Conservation (phyloP, 495 filamentous ascomycete genomes). For the Talaromyces thailandensis region DNA sequence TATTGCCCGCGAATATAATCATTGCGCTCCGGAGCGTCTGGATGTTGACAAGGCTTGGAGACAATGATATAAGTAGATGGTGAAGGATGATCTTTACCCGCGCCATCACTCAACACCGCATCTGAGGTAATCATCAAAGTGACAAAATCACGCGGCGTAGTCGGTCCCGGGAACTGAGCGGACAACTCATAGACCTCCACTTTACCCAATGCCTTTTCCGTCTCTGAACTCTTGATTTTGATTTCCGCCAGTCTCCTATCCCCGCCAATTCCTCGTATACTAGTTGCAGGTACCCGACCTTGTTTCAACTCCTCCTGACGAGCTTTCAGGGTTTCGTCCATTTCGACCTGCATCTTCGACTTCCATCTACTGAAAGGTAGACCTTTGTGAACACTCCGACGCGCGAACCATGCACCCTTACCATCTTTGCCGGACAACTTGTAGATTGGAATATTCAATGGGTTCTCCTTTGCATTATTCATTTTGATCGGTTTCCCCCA, state of each 20-base stretch:
- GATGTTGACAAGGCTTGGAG: conserved; percentile 73
- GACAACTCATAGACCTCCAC: conserved; percentile 68
- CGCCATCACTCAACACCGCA: conserved; percentile 14
- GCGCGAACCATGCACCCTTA: conserved; percentile 81
- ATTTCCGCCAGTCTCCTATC: conserved; percentile 59
- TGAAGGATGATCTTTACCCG: conserved; percentile 1
- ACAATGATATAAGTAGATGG: conserved; percentile 67
- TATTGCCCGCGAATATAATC: conserved; percentile 79
- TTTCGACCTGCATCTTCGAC: conserved; percentile 36
- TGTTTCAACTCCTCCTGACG: conserved; percentile 46
- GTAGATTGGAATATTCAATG: conserved; percentile 66
- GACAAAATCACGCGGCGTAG: conserved; percentile 81
- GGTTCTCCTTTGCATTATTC: conserved; percentile 56
- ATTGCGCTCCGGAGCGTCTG: conserved; percentile 53
- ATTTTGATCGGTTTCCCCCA: conserved; percentile 83
- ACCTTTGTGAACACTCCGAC: conserved; percentile 73
- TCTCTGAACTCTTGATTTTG: conserved; percentile 32
- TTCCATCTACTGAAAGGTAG: conserved; percentile 62
- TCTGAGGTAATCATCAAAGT: conserved; percentile 56
- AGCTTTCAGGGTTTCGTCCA: conserved; percentile 46
- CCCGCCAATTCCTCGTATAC: conserved; percentile 74
- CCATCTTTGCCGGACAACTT: conserved; percentile 73
- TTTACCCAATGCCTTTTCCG: conserved; percentile 14
- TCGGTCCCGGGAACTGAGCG: conserved; percentile 84
- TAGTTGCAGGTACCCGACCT: conserved; percentile 32